phyloP scores from a whole-genome alignment of 495 filamentous ascomycete genomes.

The Penicillium riverlandense region DNA sequence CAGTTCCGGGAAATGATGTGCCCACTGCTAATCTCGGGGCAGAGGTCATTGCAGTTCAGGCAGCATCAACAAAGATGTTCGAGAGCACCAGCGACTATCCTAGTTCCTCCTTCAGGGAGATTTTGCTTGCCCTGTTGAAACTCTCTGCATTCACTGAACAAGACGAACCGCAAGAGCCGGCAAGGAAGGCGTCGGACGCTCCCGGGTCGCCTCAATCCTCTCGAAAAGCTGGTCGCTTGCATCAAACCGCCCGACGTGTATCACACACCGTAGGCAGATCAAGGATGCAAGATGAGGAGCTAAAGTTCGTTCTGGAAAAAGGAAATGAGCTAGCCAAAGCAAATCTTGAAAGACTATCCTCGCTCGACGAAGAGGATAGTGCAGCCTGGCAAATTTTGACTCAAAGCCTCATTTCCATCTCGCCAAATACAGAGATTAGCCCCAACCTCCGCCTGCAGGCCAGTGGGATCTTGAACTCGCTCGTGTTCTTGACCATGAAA shows the following conservation, averaged over 20 bases:
- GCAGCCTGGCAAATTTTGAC: constrained; percentile 74
- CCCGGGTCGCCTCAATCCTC: constrained; percentile 24
- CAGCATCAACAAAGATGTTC: constrained; percentile 78
- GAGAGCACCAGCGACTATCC: constrained; percentile 88
- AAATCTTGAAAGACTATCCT: constrained; percentile 70
- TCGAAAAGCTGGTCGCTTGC: constrained; percentile 24
- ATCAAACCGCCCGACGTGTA: constrained; percentile 56
- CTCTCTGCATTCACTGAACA: constrained; percentile 44
- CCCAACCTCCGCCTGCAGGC: constrained; percentile 62
- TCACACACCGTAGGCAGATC: constrained; percentile 37
- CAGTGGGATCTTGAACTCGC: constrained; percentile 64
- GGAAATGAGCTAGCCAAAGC: constrained; percentile 67
- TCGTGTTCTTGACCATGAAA: constrained; percentile 51
- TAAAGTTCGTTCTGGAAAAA: constrained; percentile 73
- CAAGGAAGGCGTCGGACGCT: constrained; percentile 11
- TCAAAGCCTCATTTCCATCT: constrained; percentile 56
- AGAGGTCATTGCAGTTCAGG: constrained; percentile 82
- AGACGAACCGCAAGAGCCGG: constrained; percentile 17
- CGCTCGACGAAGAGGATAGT: constrained; percentile 46
- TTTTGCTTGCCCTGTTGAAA: constrained; percentile 66
- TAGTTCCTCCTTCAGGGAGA: constrained; percentile 68
- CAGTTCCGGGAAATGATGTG: constrained; percentile 36
- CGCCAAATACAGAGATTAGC: constrained; percentile 47
- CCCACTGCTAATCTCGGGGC: constrained; percentile 54
- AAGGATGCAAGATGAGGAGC: constrained; percentile 39